These are phyloP conservation scores for Ormosia semicastrata DNA, from an alignment of 306 rosid genomes.

Conservation along the genomic window DNA sequence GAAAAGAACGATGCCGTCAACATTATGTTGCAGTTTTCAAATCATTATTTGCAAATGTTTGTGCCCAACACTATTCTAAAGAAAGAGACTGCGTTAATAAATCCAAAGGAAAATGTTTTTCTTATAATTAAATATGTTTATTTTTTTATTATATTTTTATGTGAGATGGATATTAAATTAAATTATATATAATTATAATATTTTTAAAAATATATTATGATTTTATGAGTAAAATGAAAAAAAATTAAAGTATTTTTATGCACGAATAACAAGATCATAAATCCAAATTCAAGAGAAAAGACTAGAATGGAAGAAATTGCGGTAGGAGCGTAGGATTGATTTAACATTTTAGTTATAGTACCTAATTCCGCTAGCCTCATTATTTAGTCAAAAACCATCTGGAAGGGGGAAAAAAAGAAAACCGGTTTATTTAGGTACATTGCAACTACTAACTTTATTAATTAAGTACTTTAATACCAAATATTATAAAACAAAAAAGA, in stretches of 20 bases:
- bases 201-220: no score
- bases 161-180: no score
- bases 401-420: neutral
- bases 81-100: neutral
- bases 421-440: neutral
- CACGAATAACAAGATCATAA: no score
- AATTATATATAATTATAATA: no score
- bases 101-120: no score
- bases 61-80: neutral
- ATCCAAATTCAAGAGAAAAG: neutral
- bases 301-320: neutral
- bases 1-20: neutral
- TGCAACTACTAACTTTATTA: neutral
- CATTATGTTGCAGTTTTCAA: neutral
- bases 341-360: neutral
- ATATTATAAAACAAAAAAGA: neutral
- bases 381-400: neutral
- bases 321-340: neutral
- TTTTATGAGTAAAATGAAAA: no score
- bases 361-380: neutral
- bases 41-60: neutral
- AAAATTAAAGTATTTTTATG: no score
- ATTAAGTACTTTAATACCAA: neutral
- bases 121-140: no score
- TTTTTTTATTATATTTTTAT: no score